phyloP scores from a whole-genome alignment of 371 early-diverging fungal genomes.

The Lichtheimia hyalospora region DNA sequence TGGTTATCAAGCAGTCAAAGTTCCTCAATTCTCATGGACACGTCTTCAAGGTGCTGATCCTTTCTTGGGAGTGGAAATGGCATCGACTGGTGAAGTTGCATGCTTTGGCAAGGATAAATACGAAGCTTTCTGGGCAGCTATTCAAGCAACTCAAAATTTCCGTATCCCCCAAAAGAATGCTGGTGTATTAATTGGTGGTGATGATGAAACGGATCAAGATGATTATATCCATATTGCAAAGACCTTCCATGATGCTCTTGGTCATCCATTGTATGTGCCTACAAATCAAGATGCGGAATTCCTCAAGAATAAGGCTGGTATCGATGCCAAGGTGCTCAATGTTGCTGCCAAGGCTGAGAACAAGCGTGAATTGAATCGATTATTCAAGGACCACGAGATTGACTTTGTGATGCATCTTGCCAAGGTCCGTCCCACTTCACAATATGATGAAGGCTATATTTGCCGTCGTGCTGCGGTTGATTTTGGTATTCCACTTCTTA shows the following conservation, averaged over 20 bases:
- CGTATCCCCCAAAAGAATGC: conserved; percentile 65
- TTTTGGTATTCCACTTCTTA: conserved; percentile 84
- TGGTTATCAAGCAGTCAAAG: conserved; percentile 84
- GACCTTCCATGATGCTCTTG: conserved; percentile 55
- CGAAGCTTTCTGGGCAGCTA: conserved; percentile 82
- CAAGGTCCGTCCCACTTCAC: conserved; percentile 64
- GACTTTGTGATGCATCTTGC: conserved; percentile 79
- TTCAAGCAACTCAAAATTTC: conserved; percentile 86
- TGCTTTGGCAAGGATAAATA: conserved; percentile 89
- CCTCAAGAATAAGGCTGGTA: conserved; percentile 42
- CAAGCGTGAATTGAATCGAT: conserved; percentile 56
- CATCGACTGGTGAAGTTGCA: conserved; percentile 95
- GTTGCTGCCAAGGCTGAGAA: conserved; percentile 40
- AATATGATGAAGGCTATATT: conserved; percentile 66
- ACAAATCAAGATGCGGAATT: conserved; percentile 53
- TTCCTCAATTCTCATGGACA: conserved; percentile 93
- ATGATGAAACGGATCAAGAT: conserved; percentile 64
- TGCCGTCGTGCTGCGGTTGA: conserved; percentile 88
- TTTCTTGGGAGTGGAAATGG: conserved; percentile 95
- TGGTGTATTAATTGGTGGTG: conserved; percentile 71
- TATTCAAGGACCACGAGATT: conserved; percentile 65
- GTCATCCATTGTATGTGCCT: conserved; percentile 74
- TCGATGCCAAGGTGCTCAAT: conserved; percentile 49
- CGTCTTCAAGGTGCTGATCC: conserved; percentile 94
- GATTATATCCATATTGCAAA: conserved; percentile 72